Percentiles rank a stretch among this genome's conserved stretches.
These are phyloP conservation scores for Durusdinium trenchii DNA, from an alignment of 73 alveolate genomes.

Conservation along the genomic window DNA sequence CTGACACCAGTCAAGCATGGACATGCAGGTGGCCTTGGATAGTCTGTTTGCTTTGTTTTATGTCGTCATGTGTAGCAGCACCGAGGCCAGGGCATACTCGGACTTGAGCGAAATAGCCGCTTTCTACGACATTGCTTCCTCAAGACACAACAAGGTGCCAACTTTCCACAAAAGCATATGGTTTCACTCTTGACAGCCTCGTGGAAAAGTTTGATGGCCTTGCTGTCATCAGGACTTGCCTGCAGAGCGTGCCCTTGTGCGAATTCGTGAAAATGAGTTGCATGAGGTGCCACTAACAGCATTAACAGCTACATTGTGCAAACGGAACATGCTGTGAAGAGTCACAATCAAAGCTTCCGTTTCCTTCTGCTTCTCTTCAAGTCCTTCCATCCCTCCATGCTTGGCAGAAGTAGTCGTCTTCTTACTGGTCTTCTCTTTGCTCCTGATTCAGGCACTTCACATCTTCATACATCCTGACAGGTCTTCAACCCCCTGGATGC, in stretches of 20 bases:
- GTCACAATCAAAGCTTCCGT: no score
- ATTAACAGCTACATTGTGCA: background rate
- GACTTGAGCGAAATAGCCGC: conserved; percentile 93
- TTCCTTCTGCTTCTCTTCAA: no score
- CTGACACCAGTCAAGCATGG: no score
- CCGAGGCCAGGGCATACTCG: conserved; percentile 86
- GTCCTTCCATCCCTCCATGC: no score
- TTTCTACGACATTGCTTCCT: conserved; percentile 88
- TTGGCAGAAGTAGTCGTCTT: no score
- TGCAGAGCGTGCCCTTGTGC: conserved; percentile 86
- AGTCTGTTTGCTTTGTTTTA: background rate
- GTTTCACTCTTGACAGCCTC: no score
- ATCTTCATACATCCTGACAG: conserved; percentile 58
- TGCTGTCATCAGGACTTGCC: conserved; percentile 57
- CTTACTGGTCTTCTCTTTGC: no score
- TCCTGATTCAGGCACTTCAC: no score
- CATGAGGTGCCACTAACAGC: conserved; percentile 17
- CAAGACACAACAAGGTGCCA: conserved; percentile 82
- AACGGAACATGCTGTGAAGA: background rate
- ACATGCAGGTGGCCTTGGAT: background rate
- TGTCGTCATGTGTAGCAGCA: background rate
- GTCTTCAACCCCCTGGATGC: conserved; percentile 77
- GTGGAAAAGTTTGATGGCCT: background rate
- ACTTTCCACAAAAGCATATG: no score
- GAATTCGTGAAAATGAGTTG: conserved; percentile 88